Conservation (phyloP, 2,329 filamentous ascomycete species). For the Magnaporthiopsis rhizophila region DNA sequence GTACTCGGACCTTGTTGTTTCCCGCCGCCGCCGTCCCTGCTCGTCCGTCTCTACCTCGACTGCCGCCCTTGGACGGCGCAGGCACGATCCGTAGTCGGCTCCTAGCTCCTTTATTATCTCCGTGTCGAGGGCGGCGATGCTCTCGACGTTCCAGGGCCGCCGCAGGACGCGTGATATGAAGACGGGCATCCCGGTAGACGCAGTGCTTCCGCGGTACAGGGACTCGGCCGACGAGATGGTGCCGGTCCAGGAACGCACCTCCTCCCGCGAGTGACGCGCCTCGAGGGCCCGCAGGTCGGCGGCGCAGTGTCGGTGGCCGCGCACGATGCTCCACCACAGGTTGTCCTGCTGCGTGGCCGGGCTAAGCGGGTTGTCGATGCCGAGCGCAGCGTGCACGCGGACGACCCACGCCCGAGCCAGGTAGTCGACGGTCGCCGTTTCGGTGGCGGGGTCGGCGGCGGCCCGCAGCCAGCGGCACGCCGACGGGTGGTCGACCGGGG, state of each 20-base stretch:
- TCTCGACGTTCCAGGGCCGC: constrained; percentile 7
- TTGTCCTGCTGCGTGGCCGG: constrained; percentile 8
- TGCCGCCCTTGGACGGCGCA: constrained; percentile 1
- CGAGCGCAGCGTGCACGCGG: constrained; percentile 10
- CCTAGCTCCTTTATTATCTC: constrained; percentile 11
- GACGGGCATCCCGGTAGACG: constrained; percentile 11
- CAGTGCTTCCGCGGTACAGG: constrained; percentile 5
- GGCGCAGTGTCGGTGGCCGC: constrained; percentile 9
- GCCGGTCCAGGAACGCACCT: constrained; percentile 2
- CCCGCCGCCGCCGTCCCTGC: too few species aligned
- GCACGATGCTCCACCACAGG: constrained; percentile 9
- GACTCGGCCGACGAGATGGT: constrained; percentile 4
- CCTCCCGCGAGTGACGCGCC: neutral
- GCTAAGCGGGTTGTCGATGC: constrained; percentile 7
- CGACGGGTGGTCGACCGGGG: neutral
- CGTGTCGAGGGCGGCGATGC: constrained; percentile 8
- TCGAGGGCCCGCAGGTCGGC: constrained; percentile 8
- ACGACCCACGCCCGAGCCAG: constrained; percentile 11
- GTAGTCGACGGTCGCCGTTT: constrained; percentile 9
- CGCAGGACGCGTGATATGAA: constrained; percentile 9
- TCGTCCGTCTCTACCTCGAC: neutral
- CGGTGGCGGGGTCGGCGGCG: constrained; percentile 8
- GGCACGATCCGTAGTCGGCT: constrained; percentile 6
- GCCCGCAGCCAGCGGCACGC: constrained; percentile 11
- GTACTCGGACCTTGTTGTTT: neutral